Evolutionary conservation across 1,284 basidiomycete species (phyloP).

Genomic region (Farysia itapuensis): DNA sequence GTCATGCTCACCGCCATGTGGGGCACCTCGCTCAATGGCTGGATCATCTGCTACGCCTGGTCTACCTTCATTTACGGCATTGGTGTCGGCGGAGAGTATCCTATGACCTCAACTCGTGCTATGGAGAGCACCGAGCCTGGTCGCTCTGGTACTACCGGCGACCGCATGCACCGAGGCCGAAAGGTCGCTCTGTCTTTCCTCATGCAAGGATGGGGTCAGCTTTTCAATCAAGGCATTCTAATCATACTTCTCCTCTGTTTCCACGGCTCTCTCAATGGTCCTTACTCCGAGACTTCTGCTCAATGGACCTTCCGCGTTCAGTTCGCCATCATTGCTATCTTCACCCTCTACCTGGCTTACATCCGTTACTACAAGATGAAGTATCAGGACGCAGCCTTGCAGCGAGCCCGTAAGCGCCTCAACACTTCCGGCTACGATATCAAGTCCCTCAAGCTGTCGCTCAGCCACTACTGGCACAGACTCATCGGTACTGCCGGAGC

Average conservation of each 20-base stretch:
- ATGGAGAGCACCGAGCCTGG: constrained; percentile 63
- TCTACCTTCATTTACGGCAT: constrained; percentile 64
- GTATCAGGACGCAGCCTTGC: constrained; percentile 61
- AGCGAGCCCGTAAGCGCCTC: constrained; percentile 62
- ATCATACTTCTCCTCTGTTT: constrained; percentile 65
- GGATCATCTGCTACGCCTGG: constrained; percentile 65
- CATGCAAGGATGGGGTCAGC: constrained; percentile 65
- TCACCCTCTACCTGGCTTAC: constrained; percentile 66
- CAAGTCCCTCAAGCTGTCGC: constrained; percentile 63
- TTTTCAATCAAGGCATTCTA: constrained; percentile 65
- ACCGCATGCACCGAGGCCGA: constrained; percentile 65
- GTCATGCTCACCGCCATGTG: constrained; percentile 66
- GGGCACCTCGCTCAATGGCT: constrained; percentile 64
- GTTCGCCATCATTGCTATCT: constrained; percentile 64
- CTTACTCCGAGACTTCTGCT: constrained; percentile 62
- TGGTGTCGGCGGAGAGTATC: constrained; percentile 65
- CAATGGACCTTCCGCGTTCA: constrained; percentile 66
- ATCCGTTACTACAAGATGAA: constrained; percentile 63
- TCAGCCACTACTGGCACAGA: constrained; percentile 64
- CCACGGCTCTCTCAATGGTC: constrained; percentile 60
- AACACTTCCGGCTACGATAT: constrained; percentile 64
- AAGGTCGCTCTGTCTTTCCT: constrained; percentile 65
- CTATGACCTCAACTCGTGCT: constrained; percentile 65
- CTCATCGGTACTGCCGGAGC: constrained; percentile 63
- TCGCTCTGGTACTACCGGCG: constrained; percentile 61